phyloP scores from a whole-genome alignment of 306 rosid species.

The Cyamopsis tetragonoloba region DNA sequence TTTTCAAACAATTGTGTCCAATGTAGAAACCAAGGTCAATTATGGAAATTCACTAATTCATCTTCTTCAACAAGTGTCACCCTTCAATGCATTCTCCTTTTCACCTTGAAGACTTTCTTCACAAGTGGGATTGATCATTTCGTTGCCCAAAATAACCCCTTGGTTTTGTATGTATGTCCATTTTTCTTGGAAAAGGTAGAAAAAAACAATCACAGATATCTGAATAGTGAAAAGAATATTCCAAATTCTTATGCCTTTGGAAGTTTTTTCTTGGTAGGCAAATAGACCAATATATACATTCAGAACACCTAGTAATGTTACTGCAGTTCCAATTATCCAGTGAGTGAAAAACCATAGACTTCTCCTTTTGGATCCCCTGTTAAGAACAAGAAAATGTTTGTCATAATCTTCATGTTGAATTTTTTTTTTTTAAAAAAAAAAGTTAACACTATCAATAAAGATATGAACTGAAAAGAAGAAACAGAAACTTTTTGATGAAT shows the following conservation, averaged over 20 bases:
- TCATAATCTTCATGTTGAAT: not conserved
- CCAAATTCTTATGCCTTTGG: slow-evolving; percentile 60
- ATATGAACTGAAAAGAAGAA: not conserved
- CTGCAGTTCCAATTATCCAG: slow-evolving; percentile 70
- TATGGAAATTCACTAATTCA: not conserved
- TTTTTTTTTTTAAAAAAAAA: no score
- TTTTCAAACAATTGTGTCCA: slow-evolving; percentile 18
- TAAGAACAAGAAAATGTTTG: not conserved
- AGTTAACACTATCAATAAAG: not conserved
- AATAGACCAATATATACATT: slow-evolving; percentile 67
- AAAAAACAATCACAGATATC: slow-evolving; percentile 48
- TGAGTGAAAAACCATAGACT: slow-evolving; percentile 66
- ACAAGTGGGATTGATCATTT: slow-evolving; percentile 20
- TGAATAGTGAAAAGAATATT: slow-evolving; percentile 60
- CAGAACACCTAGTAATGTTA: slow-evolving; percentile 59
- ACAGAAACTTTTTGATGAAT: not conserved
- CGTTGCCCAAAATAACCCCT: slow-evolving; percentile 49
- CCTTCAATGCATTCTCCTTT: slow-evolving; percentile 37
- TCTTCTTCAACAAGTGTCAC: slow-evolving; percentile 46
- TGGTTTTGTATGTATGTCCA: slow-evolving; percentile 63
- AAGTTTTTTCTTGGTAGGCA: slow-evolving; percentile 74
- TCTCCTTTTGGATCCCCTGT: slow-evolving; percentile 75
- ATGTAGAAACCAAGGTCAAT: not conserved
- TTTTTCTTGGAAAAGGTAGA: slow-evolving; percentile 92
- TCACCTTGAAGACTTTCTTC: slow-evolving; percentile 29